These are phyloP conservation scores for Saturnispora kantuleensis DNA, from an alignment of 805 yeast species.

Conservation along the genomic window DNA sequence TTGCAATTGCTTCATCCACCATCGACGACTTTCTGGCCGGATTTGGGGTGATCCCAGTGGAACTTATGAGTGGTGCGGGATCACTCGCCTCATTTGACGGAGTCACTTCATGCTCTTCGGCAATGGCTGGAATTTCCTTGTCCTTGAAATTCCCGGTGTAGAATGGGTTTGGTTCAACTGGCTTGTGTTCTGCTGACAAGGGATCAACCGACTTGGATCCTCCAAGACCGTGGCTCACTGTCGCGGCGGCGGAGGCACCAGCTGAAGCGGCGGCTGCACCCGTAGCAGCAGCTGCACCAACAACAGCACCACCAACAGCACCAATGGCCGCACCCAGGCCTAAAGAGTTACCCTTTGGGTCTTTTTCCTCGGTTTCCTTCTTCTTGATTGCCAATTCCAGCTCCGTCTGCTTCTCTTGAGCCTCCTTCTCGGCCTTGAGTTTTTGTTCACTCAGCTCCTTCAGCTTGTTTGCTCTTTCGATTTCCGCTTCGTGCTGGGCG, in stretches of 20 bases:
- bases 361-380: slow-evolving; percentile 22
- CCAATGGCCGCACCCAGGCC: slow-evolving; percentile 21
- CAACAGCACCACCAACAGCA: slow-evolving; percentile 11
- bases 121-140: slow-evolving; percentile 7
- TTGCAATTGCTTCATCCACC: slow-evolving; percentile 25
- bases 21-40: slow-evolving; percentile 21
- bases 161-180: slow-evolving; percentile 12
- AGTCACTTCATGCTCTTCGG: slow-evolving; percentile 15
- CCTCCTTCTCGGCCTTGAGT: slow-evolving; percentile 28
- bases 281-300: slow-evolving; percentile 10
- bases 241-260: slow-evolving; percentile 16
- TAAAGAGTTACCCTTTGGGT: slow-evolving; percentile 14
- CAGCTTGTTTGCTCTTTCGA: slow-evolving; percentile 32
- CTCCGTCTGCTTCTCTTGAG: slow-evolving; percentile 29
- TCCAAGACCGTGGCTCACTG: slow-evolving; percentile 12
- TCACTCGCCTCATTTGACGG: not conserved
- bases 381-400: slow-evolving; percentile 26
- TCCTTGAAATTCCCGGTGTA: slow-evolving; percentile 10
- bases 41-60: slow-evolving; percentile 7
- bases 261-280: slow-evolving; percentile 16
- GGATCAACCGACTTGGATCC: slow-evolving; percentile 17
- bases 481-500: slow-evolving; percentile 30
- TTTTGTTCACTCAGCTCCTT: slow-evolving; percentile 30
- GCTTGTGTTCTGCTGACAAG: slow-evolving; percentile 21
- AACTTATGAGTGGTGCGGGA: too few species aligned